These are phyloP conservation scores for Starmerella scarabaei DNA, from an alignment of 805 yeast genomes.

Conservation along the genomic window DNA sequence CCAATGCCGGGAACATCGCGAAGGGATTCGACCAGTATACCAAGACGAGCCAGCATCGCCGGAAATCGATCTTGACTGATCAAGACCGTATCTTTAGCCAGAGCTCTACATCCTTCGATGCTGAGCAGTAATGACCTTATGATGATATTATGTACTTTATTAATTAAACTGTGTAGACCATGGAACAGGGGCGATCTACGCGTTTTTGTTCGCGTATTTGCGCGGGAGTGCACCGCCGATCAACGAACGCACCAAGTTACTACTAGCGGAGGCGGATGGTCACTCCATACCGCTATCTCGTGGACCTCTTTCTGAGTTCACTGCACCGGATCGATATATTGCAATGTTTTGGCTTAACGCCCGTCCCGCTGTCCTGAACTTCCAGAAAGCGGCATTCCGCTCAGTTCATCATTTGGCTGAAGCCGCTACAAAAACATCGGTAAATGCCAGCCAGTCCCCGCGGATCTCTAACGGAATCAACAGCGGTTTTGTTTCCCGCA, in stretches of 20 bases:
- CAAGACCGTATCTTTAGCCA: conserved; percentile 72
- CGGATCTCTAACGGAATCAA: too few relatives aligned
- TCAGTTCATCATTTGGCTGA: neutral
- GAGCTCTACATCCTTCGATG: conserved; percentile 35
- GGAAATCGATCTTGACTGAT: conserved; percentile 38
- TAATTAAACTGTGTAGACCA: too few relatives aligned
- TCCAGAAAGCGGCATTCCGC: neutral
- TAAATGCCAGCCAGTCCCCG: neutral
- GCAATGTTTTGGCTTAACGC: neutral
- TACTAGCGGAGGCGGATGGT: conserved; percentile 42
- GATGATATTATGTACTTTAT: too few relatives aligned
- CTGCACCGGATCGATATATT: neutral
- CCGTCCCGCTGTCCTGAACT: neutral
- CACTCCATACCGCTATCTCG: neutral
- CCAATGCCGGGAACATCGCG: conserved; percentile 67
- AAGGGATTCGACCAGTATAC: conserved; percentile 79
- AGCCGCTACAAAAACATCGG: neutral
- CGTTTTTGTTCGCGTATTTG: too few relatives aligned
- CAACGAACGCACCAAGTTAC: conserved; percentile 37
- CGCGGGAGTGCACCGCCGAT: conserved; percentile 47
- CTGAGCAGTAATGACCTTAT: conserved; percentile 13
- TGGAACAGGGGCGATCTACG: too few relatives aligned
- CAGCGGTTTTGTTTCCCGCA: neutral
- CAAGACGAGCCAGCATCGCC: conserved; percentile 39
- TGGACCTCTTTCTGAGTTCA: too few relatives aligned